Conservation (phyloP, 768 basidiomycete species). For the Leccinum imitatum region DNA sequence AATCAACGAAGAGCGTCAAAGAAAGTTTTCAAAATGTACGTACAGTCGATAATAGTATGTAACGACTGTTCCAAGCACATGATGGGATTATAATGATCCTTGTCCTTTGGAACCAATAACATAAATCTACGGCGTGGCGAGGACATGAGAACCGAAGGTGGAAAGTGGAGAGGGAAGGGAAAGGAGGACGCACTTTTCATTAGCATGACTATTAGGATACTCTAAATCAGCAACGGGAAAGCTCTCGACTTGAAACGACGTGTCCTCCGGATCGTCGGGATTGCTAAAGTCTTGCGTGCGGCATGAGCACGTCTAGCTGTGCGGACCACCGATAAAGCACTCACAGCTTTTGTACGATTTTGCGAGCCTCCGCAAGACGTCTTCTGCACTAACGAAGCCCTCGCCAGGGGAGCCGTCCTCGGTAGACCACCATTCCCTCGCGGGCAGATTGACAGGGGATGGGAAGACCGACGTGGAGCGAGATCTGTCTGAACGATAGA, state of each 20-base stretch:
- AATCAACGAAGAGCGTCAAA: conserved; percentile 7
- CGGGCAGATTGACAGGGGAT: conserved; percentile 23
- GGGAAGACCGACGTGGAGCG: conserved; percentile 62
- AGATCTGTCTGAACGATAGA: conserved; percentile 56
- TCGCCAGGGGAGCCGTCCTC: conserved; percentile 54
- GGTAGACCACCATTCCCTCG: conserved; percentile 46
- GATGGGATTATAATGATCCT: conserved; percentile 85
- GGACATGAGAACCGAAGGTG: conserved; percentile 1
- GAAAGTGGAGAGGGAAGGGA: not conserved
- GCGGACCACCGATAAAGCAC: conserved; percentile 24
- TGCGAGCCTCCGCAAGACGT: conserved; percentile 59
- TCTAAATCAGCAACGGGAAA: conserved; percentile 73
- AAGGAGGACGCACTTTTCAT: conserved; percentile 54
- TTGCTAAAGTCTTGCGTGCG: conserved; percentile 63
- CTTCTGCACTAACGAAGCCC: conserved; percentile 60
- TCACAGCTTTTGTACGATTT: conserved; percentile 70
- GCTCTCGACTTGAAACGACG: conserved; percentile 57
- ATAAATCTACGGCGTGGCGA: conserved; percentile 52
- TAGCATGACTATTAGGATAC: conserved; percentile 70
- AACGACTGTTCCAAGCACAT: conserved; percentile 73
- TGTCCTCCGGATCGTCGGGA: conserved; percentile 59
- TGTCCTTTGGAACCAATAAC: conserved; percentile 77
- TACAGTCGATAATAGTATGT: conserved; percentile 71
- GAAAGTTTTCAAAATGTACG: conserved; percentile 25
- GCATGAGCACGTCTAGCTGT: conserved; percentile 10